phyloP scores from a whole-genome alignment of 768 basidiomycete species.

The Candolleomyces efflorescens region DNA sequence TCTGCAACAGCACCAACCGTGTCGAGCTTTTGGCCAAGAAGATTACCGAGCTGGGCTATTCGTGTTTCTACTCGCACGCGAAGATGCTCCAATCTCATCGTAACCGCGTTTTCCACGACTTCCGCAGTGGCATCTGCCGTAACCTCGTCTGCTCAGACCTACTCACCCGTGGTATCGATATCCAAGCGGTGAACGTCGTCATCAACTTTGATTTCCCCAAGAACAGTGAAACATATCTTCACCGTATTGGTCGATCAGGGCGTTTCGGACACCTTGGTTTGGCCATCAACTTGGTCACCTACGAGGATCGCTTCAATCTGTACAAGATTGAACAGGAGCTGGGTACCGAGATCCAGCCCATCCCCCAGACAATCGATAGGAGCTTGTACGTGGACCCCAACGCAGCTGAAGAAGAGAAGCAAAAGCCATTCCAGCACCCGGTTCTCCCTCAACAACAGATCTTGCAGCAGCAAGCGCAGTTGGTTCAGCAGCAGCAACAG shows the following conservation, averaged over 20 bases:
- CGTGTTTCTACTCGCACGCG: slow-evolving; percentile 99
- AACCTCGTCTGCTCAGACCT: slow-evolving; percentile 98
- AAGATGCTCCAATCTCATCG: slow-evolving; percentile 99
- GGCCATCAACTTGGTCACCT: slow-evolving; percentile 96
- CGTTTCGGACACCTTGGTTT: slow-evolving; percentile 96
- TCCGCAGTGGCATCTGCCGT: slow-evolving; percentile 96
- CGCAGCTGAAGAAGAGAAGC: slow-evolving; percentile 38
- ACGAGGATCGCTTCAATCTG: slow-evolving; percentile 96
- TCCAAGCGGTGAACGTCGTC: slow-evolving; percentile 99
- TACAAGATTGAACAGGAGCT: slow-evolving; percentile 99
- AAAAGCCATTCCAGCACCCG: slow-evolving; percentile 32
- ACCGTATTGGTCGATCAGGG: slow-evolving; percentile 96
- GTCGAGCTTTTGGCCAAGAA: slow-evolving; percentile 99
- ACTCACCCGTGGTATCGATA: slow-evolving; percentile 98
- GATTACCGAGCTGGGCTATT: slow-evolving; percentile 98
- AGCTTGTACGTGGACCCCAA: slow-evolving; percentile 89
- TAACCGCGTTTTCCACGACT: slow-evolving; percentile 99
- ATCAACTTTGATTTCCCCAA: slow-evolving; percentile 99
- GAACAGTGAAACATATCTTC: slow-evolving; percentile 98
- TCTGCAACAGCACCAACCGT: slow-evolving; percentile 99
- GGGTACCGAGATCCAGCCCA: slow-evolving; percentile 96
- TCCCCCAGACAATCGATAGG: slow-evolving; percentile 88
- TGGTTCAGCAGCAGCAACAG: slow-evolving; percentile 19
- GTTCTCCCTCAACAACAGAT: slow-evolving; percentile 20
- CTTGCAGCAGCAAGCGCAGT: slow-evolving; percentile 18